These are phyloP conservation scores for Petunia secreta DNA, from an alignment of 257 asterid genomes.

Conservation along the genomic window DNA sequence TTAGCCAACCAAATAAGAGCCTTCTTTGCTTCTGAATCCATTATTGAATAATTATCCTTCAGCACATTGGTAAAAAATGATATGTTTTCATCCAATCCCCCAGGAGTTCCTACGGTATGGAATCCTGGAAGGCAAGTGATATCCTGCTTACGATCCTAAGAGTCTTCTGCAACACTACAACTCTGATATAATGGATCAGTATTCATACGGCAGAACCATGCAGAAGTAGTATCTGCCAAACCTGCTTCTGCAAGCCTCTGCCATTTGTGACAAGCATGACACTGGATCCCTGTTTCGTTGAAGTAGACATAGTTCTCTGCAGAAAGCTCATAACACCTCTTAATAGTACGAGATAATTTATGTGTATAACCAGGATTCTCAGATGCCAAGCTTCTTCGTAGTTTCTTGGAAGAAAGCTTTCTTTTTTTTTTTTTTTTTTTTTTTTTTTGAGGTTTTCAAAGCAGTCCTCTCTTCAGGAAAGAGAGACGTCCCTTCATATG, in stretches of 20 bases:
- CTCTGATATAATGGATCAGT: constrained; percentile 68
- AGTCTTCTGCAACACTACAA: constrained; percentile 82
- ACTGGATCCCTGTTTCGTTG: constrained; percentile 89
- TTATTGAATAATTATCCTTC: constrained; percentile 60
- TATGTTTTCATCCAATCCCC: constrained; percentile 72
- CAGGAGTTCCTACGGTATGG: constrained; percentile 65
- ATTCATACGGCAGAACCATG: constrained; percentile 98
- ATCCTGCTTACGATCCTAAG: constrained; percentile 66
- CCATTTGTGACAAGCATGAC: constrained; percentile 99
- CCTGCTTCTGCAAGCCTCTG: constrained; percentile 64
- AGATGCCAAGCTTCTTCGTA: constrained; percentile 25
- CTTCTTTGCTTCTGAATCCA: constrained; percentile 68
- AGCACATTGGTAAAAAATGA: constrained; percentile 78
- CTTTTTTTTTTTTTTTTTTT: constrained; percentile 9
- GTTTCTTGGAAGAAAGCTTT: constrained; percentile 40
- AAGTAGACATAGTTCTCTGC: constrained; percentile 37
- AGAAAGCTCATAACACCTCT: constrained; percentile 43
- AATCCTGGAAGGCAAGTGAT: constrained; percentile 82
- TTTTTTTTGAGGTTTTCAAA: constrained; percentile 36
- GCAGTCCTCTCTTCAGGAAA: constrained; percentile 30
- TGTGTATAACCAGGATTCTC: constrained; percentile 36
- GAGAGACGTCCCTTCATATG: constrained; percentile 48
- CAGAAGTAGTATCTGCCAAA: constrained; percentile 52
- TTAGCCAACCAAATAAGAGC: constrained; percentile 91
- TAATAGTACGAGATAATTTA: constrained; percentile 39